A percentile compares a stretch with the other conserved stretches of the same genome.
Evolutionary conservation across 176 grass and related monocot genomes (phyloP).

Genomic region (Zizania latifolia): DNA sequence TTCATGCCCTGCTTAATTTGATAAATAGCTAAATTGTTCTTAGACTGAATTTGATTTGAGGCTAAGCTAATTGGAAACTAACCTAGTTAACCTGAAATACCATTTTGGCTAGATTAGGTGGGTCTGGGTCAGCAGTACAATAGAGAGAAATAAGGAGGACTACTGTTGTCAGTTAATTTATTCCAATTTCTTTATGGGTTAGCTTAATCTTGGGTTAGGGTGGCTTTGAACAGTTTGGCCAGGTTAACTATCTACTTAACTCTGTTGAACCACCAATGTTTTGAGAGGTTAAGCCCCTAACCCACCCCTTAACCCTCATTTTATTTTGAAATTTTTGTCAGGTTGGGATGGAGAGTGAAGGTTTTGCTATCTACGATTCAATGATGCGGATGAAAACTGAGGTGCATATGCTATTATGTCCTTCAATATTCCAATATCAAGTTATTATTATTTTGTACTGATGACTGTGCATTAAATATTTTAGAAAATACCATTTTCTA

Average conservation of each 20-base stretch:
- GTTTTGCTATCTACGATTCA: slow-evolving; percentile 94
- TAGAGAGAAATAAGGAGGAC: background rate
- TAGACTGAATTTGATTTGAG: background rate
- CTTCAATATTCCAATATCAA: slow-evolving; percentile 8
- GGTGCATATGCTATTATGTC: slow-evolving; percentile 35
- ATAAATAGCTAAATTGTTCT: background rate
- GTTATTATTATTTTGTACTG: background rate
- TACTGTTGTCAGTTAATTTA: background rate
- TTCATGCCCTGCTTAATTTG: background rate
- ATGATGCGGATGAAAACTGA: slow-evolving; percentile 93
- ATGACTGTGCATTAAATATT: background rate
- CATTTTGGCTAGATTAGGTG: background rate
- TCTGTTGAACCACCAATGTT: background rate
- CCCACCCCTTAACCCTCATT: background rate
- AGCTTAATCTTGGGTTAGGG: background rate
- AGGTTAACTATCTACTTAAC: background rate
- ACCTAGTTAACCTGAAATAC: background rate
- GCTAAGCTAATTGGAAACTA: too few species aligned
- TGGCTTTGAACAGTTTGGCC: background rate
- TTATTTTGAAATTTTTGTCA: slow-evolving; percentile 26
- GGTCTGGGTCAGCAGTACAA: background rate
- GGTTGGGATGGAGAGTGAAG: slow-evolving; percentile 92
- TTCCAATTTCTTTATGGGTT: background rate
- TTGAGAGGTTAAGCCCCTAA: background rate
- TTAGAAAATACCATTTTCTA: background rate